These are phyloP conservation scores for Moesziomyces antarcticus DNA, from an alignment of 1,284 basidiomycete species.

Conservation along the genomic window DNA sequence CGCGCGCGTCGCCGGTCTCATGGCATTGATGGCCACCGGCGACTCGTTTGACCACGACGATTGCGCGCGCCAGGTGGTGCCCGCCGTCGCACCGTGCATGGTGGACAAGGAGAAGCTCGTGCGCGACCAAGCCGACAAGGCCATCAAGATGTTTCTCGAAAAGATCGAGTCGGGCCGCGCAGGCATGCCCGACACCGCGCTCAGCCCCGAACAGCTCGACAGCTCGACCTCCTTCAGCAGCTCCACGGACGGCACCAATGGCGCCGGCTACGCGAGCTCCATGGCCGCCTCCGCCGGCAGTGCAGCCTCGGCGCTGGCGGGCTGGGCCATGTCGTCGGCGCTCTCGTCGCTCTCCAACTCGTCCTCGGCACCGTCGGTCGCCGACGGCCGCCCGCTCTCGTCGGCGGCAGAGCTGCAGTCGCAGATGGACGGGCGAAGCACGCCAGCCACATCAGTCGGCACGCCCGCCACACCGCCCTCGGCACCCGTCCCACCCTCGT, in stretches of 20 bases:
- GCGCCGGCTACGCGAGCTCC: constrained; percentile 27
- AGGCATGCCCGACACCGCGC: constrained; percentile 51
- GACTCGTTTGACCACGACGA: constrained; percentile 78
- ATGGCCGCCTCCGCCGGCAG: constrained; percentile 58
- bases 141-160: constrained; percentile 57
- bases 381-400: constrained; percentile 24
- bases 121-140: constrained; percentile 59
- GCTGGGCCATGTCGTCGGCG: constrained; percentile 60
- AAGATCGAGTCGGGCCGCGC: constrained; percentile 45
- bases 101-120: constrained; percentile 63
- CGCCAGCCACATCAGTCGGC: constrained; percentile 11
- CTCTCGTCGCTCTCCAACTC: constrained; percentile 44
- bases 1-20: constrained; percentile 90
- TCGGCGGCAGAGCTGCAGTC: constrained; percentile 42
- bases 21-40: constrained; percentile 94
- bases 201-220: constrained; percentile 42
- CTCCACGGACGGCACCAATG: constrained; percentile 12
- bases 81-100: constrained; percentile 59
- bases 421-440: constrained; percentile 41
- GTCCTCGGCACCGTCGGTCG: constrained; percentile 22
- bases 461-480: constrained; percentile 15
- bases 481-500: constrained; percentile 20
- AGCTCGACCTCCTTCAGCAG: constrained; percentile 24
- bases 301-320: constrained; percentile 59
- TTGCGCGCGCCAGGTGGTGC: constrained; percentile 54